Base-by-base conservation (phyloP, 2,329 filamentous ascomycete species). In the Cercospora zeae-maydis region DNA sequence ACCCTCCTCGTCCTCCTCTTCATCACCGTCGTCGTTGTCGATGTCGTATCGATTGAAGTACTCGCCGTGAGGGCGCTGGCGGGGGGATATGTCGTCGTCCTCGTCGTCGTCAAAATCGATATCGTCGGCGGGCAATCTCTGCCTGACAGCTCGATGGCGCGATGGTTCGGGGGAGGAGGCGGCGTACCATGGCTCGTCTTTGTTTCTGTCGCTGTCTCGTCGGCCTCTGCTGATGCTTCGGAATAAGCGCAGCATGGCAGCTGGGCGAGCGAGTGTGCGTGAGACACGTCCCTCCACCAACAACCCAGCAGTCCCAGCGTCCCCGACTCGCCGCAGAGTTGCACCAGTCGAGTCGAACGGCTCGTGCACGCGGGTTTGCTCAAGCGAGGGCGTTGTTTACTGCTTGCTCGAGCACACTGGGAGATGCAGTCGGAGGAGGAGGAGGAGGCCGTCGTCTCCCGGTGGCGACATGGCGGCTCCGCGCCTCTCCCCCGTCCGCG, bases 1-100 rank as follows among this genome's bases (percentile, higher is more conserved):
- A 21, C 78, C 76, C 6, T 77, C 78, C 16, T 78, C 76, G 2
- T 75, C 75, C 27, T 79, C 75, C 36, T 75, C 76, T 7, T 76
- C 75, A 19, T 69, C 52, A n/a, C 65, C 60, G 31, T 66, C 63
- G 37, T 78, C 75, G n/a, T 69, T 56, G 42, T 65, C 61, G 42
- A 68, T 66, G 42, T 64, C 62, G 16, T 67, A 42, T 19, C 58
- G 62, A 49, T 66, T 47, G 42, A 69, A 69, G 54, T 67, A 69
- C 42, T 52, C 67, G 36, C 51, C 62, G 21, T 67, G 61, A 10
- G 30, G 27, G 10, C 57, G 64, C 11, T 61, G 64, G 4, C 65
- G 49, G 1, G 70, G 70, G 19, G 66, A 68, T 39, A 64, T 62
- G 19, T 64, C 59, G 30, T 68, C 68, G 9, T 70, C 66, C 9